Conservation (phyloP, 768 basidiomycete genomes). For the Mycena filopes region DNA sequence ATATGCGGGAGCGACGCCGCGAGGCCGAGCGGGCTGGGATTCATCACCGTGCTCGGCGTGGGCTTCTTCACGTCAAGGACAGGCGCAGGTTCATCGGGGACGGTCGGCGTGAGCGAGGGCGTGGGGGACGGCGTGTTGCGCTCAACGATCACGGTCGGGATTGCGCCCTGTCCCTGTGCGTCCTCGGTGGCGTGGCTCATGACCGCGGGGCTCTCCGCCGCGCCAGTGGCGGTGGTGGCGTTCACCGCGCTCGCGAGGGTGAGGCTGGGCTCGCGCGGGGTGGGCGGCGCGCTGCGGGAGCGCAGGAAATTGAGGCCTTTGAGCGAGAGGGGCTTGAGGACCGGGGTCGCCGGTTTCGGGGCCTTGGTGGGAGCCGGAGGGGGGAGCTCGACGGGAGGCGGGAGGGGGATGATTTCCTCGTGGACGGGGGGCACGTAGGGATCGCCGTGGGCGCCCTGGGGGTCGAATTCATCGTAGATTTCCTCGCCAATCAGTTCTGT, state of each 20-base stretch:
- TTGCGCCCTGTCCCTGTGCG: too few species aligned
- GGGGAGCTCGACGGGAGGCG: conserved; percentile 34
- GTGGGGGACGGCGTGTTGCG: conserved; percentile 39
- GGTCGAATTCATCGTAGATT: conserved; percentile 92
- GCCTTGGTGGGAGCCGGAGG: conserved; percentile 27
- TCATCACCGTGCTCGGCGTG: conserved; percentile 21
- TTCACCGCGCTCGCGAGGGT: conserved; percentile 23
- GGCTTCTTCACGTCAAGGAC: conserved; percentile 19
- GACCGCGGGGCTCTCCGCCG: conserved; percentile 27
- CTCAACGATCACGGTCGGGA: conserved; percentile 40
- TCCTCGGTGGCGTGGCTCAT: neutral
- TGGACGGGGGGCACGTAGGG: conserved; percentile 54
- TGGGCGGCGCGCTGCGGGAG: conserved; percentile 68
- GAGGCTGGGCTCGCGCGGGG: conserved; percentile 50
- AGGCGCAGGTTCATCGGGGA: conserved; percentile 26
- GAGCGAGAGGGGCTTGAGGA: conserved; percentile 53
- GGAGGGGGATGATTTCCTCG: conserved; percentile 40
- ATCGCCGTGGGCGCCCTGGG: conserved; percentile 73
- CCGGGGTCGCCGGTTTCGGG: conserved; percentile 37
- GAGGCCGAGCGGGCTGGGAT: conserved; percentile 24
- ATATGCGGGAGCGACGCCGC: conserved; percentile 36
- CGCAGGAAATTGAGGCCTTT: conserved; percentile 63
- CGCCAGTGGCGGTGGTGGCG: conserved; percentile 4
- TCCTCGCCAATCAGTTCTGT: conserved; percentile 92
- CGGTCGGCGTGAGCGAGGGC: conserved; percentile 32